Evolutionary conservation across 2,329 filamentous ascomycete genomes (phyloP), one percentile per base, ranked within the genome.

Genomic region (Penicillium corylophilum): DNA sequence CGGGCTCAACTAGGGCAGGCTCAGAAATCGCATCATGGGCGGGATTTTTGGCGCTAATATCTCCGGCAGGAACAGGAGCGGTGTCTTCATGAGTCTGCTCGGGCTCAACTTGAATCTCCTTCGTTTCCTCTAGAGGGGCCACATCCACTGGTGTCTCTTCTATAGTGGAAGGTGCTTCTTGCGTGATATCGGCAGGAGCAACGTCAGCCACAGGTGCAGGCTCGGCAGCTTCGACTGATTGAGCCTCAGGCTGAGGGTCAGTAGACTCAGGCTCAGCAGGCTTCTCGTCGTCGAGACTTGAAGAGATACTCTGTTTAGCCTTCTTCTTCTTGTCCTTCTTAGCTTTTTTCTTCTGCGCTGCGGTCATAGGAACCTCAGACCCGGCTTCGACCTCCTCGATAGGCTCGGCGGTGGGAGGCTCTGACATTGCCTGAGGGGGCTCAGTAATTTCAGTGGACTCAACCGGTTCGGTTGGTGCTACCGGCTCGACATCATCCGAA

Each of bases 301-400:
- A 56, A 42, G 51, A 47, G 26, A 55, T 31, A 45, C 51, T 55
- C 35, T 62, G 42, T 41, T 59, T 60, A 22, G 48, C 47, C 53
- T 62, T 63, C 53, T 59, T 61, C 33, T 63, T 61, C 44, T 61
- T 61, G 31, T 60, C 64, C 53, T 75, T 77, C 62, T 75, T 75
- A 15, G 62, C 63, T 53, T 71, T 75, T 50, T 65, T 71, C 54
- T 63, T 65, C 38, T 62, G 56, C 1, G 61, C 55, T 5, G 61
- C 26, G 4, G 59, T 63, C 50, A 62, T 43, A 16, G 51, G 41
- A 4, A 48, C 49, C 36, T 62, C 59, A 31, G 55, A 24, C 38
- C 60, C 55, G 13, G 49, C 53, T 20, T 52, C 53, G 5, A 48
- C 36, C 18, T 55, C 38, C 15, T 23, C 23, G 18, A 12, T 10